Conservation (phyloP, 1,139 yeast species). For the Hansenula anomala region DNA sequence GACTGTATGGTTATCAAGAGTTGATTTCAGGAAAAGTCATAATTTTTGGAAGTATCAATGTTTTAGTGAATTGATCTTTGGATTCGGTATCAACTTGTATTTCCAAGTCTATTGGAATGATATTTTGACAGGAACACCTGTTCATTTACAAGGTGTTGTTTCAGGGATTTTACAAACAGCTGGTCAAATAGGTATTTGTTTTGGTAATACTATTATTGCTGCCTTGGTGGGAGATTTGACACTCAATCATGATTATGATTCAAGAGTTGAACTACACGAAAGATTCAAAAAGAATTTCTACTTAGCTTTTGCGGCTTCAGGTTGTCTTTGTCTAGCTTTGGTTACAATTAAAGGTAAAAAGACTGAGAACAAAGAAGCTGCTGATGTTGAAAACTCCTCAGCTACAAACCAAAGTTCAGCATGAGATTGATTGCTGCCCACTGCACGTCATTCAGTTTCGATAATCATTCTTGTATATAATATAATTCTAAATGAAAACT, state of each 20-base stretch:
- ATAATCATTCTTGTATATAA: no score
- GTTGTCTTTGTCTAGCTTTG: background rate
- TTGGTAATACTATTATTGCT: constrained; percentile 8
- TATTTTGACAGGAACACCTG: constrained; percentile 8
- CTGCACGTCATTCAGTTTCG: no score
- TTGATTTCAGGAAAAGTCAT: constrained; percentile 12
- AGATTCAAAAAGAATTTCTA: constrained; percentile 5
- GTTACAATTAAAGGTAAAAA: constrained; percentile 4
- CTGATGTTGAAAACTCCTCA: background rate
- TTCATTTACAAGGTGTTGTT: constrained; percentile 11
- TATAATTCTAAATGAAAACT: no score
- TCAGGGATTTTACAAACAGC: constrained; percentile 8
- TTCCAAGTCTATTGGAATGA: constrained; percentile 7
- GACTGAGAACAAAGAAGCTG: background rate
- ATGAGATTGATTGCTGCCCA: no score
- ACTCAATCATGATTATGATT: background rate
- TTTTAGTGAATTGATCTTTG: constrained; percentile 13
- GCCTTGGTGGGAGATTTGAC: constrained; percentile 6
- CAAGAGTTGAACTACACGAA: constrained; percentile 1
- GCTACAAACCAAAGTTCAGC: no score
- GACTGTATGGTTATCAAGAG: constrained; percentile 21
- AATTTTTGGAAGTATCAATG: constrained; percentile 28
- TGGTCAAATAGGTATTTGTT: constrained; percentile 7
- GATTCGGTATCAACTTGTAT: constrained; percentile 17
- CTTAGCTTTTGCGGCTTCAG: constrained; percentile 5